phyloP scores from a whole-genome alignment of 441 rosid genomes.

The Flueggea neowawraea region DNA sequence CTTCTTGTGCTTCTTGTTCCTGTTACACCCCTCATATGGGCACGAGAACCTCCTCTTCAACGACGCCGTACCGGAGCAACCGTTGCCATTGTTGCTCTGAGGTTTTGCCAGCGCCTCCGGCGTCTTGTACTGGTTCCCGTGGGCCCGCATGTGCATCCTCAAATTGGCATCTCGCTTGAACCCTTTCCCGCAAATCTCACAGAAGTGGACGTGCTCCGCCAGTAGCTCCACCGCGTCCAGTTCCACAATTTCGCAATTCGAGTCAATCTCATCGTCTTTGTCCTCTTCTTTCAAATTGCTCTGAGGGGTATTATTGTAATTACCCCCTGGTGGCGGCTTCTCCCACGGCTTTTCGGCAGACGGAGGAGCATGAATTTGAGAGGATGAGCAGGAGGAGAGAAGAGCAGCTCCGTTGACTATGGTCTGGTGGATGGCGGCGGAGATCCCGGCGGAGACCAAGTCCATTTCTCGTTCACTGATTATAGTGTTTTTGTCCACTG shows the following conservation, averaged over 20 bases:
- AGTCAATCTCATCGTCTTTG: slow-evolving; percentile 15
- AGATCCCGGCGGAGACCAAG: slow-evolving; percentile 54
- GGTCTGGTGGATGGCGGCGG: slow-evolving; percentile 54
- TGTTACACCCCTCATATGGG: slow-evolving; percentile 56
- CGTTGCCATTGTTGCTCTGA: slow-evolving; percentile 2
- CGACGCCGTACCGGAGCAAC: not conserved
- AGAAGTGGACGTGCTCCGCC: slow-evolving; percentile 62
- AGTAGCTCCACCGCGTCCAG: slow-evolving; percentile 58
- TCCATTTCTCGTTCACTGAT: slow-evolving; percentile 46
- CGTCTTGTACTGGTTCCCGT: slow-evolving; percentile 66
- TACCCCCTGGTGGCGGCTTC: not conserved
- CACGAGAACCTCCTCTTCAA: slow-evolving; percentile 43
- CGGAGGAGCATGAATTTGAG: slow-evolving; percentile 6
- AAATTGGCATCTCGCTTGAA: slow-evolving; percentile 75
- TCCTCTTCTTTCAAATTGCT: slow-evolving; percentile 11
- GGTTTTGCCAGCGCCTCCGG: slow-evolving; percentile 55
- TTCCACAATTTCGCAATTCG: slow-evolving; percentile 41
- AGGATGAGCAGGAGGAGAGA: slow-evolving; percentile 23
- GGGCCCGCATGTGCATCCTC: slow-evolving; percentile 79
- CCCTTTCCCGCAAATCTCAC: slow-evolving; percentile 72
- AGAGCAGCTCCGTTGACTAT: slow-evolving; percentile 62
- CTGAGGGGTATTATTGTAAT: not conserved
- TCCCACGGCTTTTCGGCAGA: slow-evolving; percentile 9
- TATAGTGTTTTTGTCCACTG: slow-evolving; percentile 40
- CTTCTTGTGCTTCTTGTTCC: slow-evolving; percentile 47